A percentile compares a stretch with the other conserved stretches of the same genome.
These are phyloP conservation scores for Fusarium falciforme DNA, from an alignment of 2,329 filamentous ascomycete genomes.

Conservation along the genomic window DNA sequence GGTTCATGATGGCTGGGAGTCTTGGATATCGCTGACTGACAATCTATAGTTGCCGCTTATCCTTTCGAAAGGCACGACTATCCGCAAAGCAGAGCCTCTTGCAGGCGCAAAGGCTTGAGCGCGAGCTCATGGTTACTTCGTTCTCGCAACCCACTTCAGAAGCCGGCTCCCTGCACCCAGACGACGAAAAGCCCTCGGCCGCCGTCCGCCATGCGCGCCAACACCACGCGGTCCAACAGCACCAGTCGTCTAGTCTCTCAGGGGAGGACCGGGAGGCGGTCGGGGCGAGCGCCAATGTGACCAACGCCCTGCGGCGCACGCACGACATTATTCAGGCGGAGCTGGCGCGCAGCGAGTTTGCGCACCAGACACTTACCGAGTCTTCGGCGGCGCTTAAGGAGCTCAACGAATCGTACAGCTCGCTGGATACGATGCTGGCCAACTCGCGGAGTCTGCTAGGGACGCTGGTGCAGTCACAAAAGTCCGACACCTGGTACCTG, in stretches of 20 bases:
- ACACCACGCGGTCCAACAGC: slow-evolving; percentile 44
- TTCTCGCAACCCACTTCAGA: slow-evolving; percentile 61
- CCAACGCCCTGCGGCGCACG: slow-evolving; percentile 82
- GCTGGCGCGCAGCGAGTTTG: slow-evolving; percentile 87
- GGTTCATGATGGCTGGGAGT: slow-evolving; percentile 1
- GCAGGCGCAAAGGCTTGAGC: slow-evolving; percentile 78
- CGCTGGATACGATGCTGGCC: slow-evolving; percentile 80
- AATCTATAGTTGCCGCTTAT: slow-evolving; percentile 63
- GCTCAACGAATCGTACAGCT: slow-evolving; percentile 83
- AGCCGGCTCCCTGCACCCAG: slow-evolving; percentile 45
- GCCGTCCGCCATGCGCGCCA: slow-evolving; percentile 38
- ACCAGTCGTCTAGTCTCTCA: slow-evolving; percentile 55
- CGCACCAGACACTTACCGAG: slow-evolving; percentile 87
- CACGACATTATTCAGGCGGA: slow-evolving; percentile 89
- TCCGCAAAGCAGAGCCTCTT: slow-evolving; percentile 81
- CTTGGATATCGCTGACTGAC: slow-evolving; percentile 2
- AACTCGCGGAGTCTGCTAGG: slow-evolving; percentile 80
- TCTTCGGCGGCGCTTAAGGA: slow-evolving; percentile 85
- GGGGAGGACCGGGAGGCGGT: slow-evolving; percentile 79
- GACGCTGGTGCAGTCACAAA: slow-evolving; percentile 85
- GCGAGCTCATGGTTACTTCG: slow-evolving; percentile 78
- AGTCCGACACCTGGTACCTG: slow-evolving; percentile 98
- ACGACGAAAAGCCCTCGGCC: slow-evolving; percentile 37
- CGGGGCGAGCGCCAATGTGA: slow-evolving; percentile 85
- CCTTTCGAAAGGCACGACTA: slow-evolving; percentile 86